phyloP scores from a whole-genome alignment of 2,329 filamentous ascomycete genomes.

The Epichloe elymi region DNA sequence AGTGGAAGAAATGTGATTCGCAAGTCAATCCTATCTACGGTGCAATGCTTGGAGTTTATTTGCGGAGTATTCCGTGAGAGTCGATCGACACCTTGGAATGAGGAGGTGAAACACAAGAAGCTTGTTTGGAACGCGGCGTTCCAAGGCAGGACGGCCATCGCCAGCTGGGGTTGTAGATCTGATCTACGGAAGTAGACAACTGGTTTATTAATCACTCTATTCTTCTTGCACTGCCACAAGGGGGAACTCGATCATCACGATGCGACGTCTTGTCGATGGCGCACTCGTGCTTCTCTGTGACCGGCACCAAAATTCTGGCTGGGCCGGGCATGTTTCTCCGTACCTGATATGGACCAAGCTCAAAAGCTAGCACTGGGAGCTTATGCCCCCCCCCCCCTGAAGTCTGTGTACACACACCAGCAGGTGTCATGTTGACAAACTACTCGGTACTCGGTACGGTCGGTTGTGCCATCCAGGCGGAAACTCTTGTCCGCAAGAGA shows the following conservation, averaged over 20 bases:
- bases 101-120: background rate
- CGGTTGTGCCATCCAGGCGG: background rate
- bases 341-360: no score
- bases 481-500: background rate
- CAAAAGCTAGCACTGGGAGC: no score
- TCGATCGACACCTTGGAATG: background rate
- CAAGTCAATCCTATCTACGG: no score
- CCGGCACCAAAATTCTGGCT: no score
- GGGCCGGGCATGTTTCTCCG: background rate
- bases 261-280: slow-evolving; percentile 1
- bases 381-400: no score
- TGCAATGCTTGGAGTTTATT: no score
- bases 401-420: no score
- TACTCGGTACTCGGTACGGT: no score
- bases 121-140: background rate
- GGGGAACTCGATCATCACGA: background rate
- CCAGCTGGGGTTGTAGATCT: background rate
- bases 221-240: background rate
- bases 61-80: no score
- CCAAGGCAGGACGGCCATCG: background rate
- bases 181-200: background rate
- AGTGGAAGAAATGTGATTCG: no score
- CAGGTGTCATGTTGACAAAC: no score
- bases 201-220: no score
- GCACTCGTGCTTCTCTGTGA: background rate